Evolutionary conservation across 2,329 filamentous ascomycete genomes (phyloP).

Genomic region (Podosphaera xanthii): DNA sequence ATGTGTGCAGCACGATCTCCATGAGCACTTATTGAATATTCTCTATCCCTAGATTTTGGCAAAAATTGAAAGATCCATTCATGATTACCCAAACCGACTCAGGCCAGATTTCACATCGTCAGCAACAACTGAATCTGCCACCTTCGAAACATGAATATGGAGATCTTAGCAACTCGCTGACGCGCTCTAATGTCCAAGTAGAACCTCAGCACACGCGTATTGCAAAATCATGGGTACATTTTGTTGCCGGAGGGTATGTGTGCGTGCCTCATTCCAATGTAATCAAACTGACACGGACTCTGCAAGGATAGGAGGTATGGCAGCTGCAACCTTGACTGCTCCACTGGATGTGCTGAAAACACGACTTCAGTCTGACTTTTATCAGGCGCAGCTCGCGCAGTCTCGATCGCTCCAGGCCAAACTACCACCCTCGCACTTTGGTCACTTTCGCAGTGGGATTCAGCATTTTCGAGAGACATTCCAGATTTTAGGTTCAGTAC

Average conservation of each 20-base stretch:
- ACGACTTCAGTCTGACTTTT: slow-evolving; percentile 80
- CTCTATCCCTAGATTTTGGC: neutral
- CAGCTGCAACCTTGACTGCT: slow-evolving; percentile 73
- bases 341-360: slow-evolving; percentile 90
- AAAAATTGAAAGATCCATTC: slow-evolving; percentile 3
- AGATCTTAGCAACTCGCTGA: slow-evolving; percentile 24
- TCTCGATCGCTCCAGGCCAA: slow-evolving; percentile 31
- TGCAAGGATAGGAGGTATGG: slow-evolving; percentile 64
- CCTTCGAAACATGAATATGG: slow-evolving; percentile 35
- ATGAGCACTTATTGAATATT: neutral
- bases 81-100: slow-evolving; percentile 13
- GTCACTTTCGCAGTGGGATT: slow-evolving; percentile 38
- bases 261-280: neutral
- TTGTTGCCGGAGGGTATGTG: slow-evolving; percentile 68
- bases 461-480: slow-evolving; percentile 70
- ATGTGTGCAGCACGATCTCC: neutral
- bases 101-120: slow-evolving; percentile 4
- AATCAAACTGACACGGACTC: slow-evolving; percentile 2
- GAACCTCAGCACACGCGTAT: slow-evolving; percentile 22
- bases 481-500: slow-evolving; percentile 63
- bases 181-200: slow-evolving; percentile 19
- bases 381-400: slow-evolving; percentile 59
- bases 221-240: slow-evolving; percentile 73
- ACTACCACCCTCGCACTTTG: slow-evolving; percentile 31
- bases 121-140: slow-evolving; percentile 18